phyloP scores from a whole-genome alignment of 345 rosid genomes.

The Psidium guajava region DNA sequence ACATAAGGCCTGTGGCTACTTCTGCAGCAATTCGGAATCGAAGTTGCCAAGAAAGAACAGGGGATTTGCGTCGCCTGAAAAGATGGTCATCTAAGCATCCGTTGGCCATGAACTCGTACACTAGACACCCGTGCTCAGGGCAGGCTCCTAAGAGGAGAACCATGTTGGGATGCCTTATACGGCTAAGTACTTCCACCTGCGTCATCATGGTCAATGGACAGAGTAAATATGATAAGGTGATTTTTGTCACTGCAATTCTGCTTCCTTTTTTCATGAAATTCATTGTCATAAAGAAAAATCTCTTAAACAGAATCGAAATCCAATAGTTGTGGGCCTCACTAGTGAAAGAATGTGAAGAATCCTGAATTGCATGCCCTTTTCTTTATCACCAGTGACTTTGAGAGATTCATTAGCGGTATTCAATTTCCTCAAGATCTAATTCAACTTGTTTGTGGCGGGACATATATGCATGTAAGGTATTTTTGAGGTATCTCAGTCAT shows the following conservation, averaged over 20 bases:
- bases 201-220: background rate
- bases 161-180: constrained; percentile 95
- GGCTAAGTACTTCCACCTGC: constrained; percentile 83
- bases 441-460: background rate
- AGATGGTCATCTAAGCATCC: constrained; percentile 86
- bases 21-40: constrained; percentile 83
- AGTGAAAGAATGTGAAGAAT: background rate
- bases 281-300: background rate
- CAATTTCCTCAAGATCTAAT: background rate
- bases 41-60: constrained; percentile 68
- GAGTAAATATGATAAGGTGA: background rate
- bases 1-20: constrained; percentile 69
- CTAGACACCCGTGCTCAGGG: constrained; percentile 74
- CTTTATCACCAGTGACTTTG: background rate
- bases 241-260: background rate
- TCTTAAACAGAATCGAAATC: background rate
- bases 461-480: background rate
- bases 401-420: background rate
- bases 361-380: background rate
- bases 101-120: constrained; percentile 77
- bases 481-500: background rate
- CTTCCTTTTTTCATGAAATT: background rate
- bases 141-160: constrained; percentile 94
- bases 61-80: constrained; percentile 29
- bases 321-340: background rate